These are phyloP conservation scores for Prunella vulgaris DNA, from an alignment of 257 asterid species.

Conservation along the genomic window DNA sequence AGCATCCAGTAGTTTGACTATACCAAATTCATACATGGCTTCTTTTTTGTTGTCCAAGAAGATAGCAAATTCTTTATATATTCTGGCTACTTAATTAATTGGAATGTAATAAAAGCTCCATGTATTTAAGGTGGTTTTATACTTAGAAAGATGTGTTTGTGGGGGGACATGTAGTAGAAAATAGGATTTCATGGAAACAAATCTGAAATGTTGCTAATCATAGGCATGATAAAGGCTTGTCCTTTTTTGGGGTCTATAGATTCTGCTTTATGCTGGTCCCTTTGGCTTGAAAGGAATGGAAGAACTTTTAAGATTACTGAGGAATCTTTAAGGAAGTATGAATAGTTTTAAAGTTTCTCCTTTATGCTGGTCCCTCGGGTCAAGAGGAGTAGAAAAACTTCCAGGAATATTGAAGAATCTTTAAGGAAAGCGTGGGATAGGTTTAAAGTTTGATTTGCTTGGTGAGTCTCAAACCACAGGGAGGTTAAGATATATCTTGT, in stretches of 20 bases:
- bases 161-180: background rate
- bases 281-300: background rate
- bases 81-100: background rate
- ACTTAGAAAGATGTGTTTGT: background rate
- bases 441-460: background rate
- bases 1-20: background rate
- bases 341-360: background rate
- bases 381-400: background rate
- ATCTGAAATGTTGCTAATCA: background rate
- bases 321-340: background rate
- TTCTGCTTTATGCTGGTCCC: background rate
- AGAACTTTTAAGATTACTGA: background rate
- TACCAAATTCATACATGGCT: background rate
- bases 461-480: background rate
- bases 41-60: background rate
- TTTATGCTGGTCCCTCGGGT: background rate
- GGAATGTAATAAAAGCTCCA: background rate
- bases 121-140: slow-evolving; percentile 6
- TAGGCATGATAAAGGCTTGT: background rate
- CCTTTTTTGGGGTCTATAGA: background rate
- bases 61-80: background rate
- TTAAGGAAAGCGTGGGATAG: background rate
- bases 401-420: background rate
- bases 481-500: background rate
- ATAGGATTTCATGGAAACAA: background rate